Evolutionary conservation across 306 rosid genomes (phyloP), one percentile per base, ranked within the genome.

Genomic region (Aeschynomene evenia): DNA sequence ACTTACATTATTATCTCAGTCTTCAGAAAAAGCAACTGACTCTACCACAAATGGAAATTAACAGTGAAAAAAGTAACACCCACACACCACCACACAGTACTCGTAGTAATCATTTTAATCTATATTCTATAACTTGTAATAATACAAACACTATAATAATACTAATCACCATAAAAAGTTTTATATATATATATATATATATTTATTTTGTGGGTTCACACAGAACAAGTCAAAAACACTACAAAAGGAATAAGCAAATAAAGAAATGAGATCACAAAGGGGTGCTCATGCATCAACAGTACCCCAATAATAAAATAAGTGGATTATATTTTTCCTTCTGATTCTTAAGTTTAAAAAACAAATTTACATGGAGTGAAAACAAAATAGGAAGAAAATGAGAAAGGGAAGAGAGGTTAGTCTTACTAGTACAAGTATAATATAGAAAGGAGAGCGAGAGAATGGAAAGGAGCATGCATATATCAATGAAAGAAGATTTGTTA

Each of bases 11-110:
- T 57, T 65, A 65, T 56, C 24, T 19, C 24, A 58, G 48, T 20
- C 29, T 48, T 64, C 46, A 26, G 73, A 48, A 72, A 57, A 58
- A 64, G 40, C 42, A 57, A 56, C 70, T 58, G 82, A 59, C 52
- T 66, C 66, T 52, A 23, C 60, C 66, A 21, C 34, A 66, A 72
- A 78, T 18, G 70, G 75, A 50, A 71, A 58, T 20, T 31, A 71
- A 68, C 24, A 61, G 45, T 52, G 57, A 11, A 22, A 22, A 51
- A 66, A 72, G 70, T 65, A 36, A 29, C 33, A 31, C 23, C 8
- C 16, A 2, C 26, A 51, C 7, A 43, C 2, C 15, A 21, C n/a
- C 15, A 20, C 10, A n/a, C 43, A 50, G 60, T 50, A 16, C 9
- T 24, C 12, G 6, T 13, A 18, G 43, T 21, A 37, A 65, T 75